Base-by-base conservation (phyloP, 495 filamentous ascomycete genomes). In the Viridothelium virens region DNA sequence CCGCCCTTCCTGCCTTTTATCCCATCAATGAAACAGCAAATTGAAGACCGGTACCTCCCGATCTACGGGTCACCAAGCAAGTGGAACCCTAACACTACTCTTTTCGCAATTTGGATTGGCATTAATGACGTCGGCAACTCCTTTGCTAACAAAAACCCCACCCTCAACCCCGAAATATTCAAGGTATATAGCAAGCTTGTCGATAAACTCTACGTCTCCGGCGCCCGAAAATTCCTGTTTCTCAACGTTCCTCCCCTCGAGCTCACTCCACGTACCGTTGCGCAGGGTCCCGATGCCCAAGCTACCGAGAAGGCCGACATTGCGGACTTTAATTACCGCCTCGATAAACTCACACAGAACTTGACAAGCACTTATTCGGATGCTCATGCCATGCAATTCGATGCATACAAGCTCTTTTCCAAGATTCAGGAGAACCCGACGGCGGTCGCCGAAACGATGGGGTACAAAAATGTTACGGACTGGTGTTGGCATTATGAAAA, bases 91-190 rank as follows among this genome's bases (percentile, higher is more conserved):
- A 71, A 78, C 7, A 77, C 89, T 66, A 78, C 82, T 0, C 79
- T 92, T 37, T 89, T 90, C 74, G 83, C 82, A 2, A 77, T 89
- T 50, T 94, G 86, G 82, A 87, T 92, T 63, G 89, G 90, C 46
- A 86, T 94, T 67, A 94, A 94, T 67, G 90, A 94, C 68, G 81
- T 91, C 12, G 87, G 87, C 2, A 87, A 87, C 71, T 80, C 79
- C 33, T 90, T 84, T 74, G 82, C 75, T 66, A 69, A 75, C n/a
- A 74, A 77, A 56, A 78, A 61, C 67, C 69, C n/a, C 68, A 75
- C 75, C 72, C 75, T 90, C 63, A 79, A 84, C 36, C 75, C 74
- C 6, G 72, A 70, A 37, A 80, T 90, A n/a, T 83, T 88, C 72
- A 76, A 79, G 16, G 80, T 80, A 48, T 89, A 91, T 64, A 79